A percentile compares a stretch with the other conserved stretches of the same genome.
These are phyloP conservation scores for Clonostachys byssicola DNA, from an alignment of 2,329 filamentous ascomycete species.

Conservation along the genomic window DNA sequence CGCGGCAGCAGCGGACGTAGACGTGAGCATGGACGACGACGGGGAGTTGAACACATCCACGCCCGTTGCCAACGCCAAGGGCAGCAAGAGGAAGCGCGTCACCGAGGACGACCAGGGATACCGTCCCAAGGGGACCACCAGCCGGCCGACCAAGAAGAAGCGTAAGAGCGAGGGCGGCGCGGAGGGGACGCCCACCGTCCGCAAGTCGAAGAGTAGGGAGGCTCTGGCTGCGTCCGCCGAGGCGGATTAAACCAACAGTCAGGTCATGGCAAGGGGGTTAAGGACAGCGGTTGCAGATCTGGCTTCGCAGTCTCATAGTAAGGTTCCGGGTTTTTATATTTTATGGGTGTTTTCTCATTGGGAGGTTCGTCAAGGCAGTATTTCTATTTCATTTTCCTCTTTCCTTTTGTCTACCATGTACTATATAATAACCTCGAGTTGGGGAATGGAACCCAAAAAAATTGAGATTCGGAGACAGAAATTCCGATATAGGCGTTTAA, in stretches of 20 bases:
- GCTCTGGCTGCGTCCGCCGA: background rate
- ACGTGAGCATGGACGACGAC: slow-evolving; percentile 34
- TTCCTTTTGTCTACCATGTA: background rate
- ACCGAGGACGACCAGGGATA: slow-evolving; percentile 59
- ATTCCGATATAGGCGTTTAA: too few relatives aligned
- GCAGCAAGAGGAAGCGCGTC: slow-evolving; percentile 51
- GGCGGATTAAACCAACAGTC: background rate
- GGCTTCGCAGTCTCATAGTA: too few relatives aligned
- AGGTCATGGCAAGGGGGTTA: too few relatives aligned
- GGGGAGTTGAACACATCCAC: slow-evolving; percentile 20
- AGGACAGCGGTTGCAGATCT: too few relatives aligned
- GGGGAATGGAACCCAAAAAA: too few relatives aligned
- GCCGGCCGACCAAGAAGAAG: slow-evolving; percentile 52
- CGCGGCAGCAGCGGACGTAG: slow-evolving; percentile 16
- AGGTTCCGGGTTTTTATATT: background rate
- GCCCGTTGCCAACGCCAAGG: slow-evolving; percentile 30
- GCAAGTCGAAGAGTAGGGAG: slow-evolving; percentile 23
- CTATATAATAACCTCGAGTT: background rate
- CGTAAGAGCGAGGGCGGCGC: slow-evolving; percentile 51
- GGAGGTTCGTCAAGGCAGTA: background rate
- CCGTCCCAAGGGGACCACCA: slow-evolving; percentile 45
- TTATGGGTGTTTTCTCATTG: background rate
- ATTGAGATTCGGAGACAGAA: too few relatives aligned
- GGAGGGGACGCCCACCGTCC: slow-evolving; percentile 24
- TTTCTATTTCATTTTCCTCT: background rate